Conservation (phyloP, 208 protist species). For the Entamoeba nuttalli region DNA sequence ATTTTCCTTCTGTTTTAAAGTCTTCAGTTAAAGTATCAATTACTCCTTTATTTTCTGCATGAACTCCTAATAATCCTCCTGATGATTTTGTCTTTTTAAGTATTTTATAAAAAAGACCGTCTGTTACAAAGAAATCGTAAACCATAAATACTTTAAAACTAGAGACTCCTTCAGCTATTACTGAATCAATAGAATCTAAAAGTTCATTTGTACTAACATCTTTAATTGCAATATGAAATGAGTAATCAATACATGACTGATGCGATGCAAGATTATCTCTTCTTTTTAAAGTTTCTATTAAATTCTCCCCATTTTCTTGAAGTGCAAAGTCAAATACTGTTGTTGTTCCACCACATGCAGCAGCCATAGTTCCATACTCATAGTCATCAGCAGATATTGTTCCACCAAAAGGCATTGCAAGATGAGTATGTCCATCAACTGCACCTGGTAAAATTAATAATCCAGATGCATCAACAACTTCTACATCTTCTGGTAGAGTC, state of each 20-base stretch:
- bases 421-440: constrained; percentile 57
- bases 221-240: constrained; percentile 52
- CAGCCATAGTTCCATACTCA: constrained; percentile 51
- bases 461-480: constrained; percentile 41
- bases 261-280: constrained; percentile 21
- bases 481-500: background rate
- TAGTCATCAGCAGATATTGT: constrained; percentile 58
- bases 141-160: constrained; percentile 63
- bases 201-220: background rate
- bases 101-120: constrained; percentile 42
- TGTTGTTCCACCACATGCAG: constrained; percentile 56
- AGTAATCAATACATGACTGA: background rate
- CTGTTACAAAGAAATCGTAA: constrained; percentile 54
- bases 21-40: constrained; percentile 38
- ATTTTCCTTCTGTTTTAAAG: constrained; percentile 42
- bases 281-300: constrained; percentile 45
- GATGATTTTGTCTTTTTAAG: constrained; percentile 46
- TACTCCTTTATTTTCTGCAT: constrained; percentile 56
- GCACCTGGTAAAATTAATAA: constrained; percentile 49
- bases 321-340: constrained; percentile 56
- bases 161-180: constrained; percentile 45
- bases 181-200: background rate
- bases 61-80: constrained; percentile 45
- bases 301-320: constrained; percentile 39
- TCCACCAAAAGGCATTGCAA: constrained; percentile 52